Base-by-base conservation (phyloP, 176 grass and related monocot species). In the Ananas comosus region DNA sequence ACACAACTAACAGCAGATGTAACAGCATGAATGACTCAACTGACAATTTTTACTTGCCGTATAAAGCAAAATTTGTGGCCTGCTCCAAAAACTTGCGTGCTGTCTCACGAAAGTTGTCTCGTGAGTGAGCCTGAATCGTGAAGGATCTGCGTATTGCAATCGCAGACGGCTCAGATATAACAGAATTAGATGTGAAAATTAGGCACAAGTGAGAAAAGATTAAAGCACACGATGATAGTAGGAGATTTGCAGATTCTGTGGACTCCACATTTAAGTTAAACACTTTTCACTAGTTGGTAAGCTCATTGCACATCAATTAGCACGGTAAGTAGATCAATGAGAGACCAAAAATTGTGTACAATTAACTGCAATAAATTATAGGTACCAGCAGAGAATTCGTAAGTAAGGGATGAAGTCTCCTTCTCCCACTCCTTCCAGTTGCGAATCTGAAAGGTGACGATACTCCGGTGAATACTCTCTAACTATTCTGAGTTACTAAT, bases 371-470 rank as follows among this genome's bases (percentile, higher is more conserved):
- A 12, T 9, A 48, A 21, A 12, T 28, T 16, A 57, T 17, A 74
- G 17, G 54, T 91, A 93, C 94, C 92, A 68, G 71, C 52, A 8
- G 79, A 67, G 64, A 84, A 88, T 68, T 91, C 91, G 33, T 96
- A 88, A 64, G 76, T 59, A 54, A 49, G 17, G 13, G 84, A 79
- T 74, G 61, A 71, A 72, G 94, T 87, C 50, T 93, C 89, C 28
- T 83, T 85, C 70, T 99, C 94, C 89, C 89, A 99, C 18, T 84
- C 71, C 80, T 99, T 99, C 94, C 94, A 99, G 66, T 76, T 68
- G 12, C 80, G 79, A 0, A 91, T 90, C 94, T 99, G 80, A 77
- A 76, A 9, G 23, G 12, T 58, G 80, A 79, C 80, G 11, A 50
- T 33, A 65, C 22, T 71, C 18, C 8, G 19, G n/a, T 17, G 8